phyloP scores from a whole-genome alignment of 352 stramenopile genomes.

The Thraustotheca clavata region DNA sequence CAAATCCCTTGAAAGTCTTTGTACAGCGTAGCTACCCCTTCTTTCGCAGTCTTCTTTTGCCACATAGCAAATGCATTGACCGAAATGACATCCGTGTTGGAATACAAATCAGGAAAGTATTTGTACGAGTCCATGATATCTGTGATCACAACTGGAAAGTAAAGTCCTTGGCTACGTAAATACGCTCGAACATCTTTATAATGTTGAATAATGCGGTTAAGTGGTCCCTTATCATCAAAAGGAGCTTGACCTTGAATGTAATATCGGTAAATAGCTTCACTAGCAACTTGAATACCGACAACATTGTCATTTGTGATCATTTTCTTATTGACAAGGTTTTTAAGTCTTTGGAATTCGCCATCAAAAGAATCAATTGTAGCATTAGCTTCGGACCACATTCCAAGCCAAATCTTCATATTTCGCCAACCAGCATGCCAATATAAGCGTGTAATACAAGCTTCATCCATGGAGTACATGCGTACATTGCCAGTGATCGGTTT shows the following conservation, averaged over 20 bases:
- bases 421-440: not conserved
- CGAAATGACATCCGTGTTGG: slow-evolving; percentile 57
- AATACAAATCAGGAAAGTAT: slow-evolving; percentile 37
- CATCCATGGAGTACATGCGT: slow-evolving; percentile 11
- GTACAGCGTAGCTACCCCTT: slow-evolving; percentile 38
- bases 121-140: slow-evolving; percentile 68
- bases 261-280: slow-evolving; percentile 61
- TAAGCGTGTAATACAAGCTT: slow-evolving; percentile 15
- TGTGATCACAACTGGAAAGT: slow-evolving; percentile 50
- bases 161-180: slow-evolving; percentile 31
- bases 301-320: slow-evolving; percentile 44
- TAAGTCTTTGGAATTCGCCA: slow-evolving; percentile 39
- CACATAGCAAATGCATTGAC: slow-evolving; percentile 79
- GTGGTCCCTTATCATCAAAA: slow-evolving; percentile 1
- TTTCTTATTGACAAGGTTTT: slow-evolving; percentile 29
- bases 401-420: slow-evolving; percentile 47
- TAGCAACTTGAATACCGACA: slow-evolving; percentile 46
- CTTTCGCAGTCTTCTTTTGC: slow-evolving; percentile 39
- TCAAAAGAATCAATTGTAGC: slow-evolving; percentile 31
- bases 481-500: slow-evolving; percentile 10
- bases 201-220: slow-evolving; percentile 42
- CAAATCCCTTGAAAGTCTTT: slow-evolving; percentile 51
- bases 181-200: slow-evolving; percentile 44
- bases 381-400: slow-evolving; percentile 48
- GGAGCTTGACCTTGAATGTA: slow-evolving; percentile 30